Conservation (phyloP, 345 rosid species). For the Theobroma cacao region DNA sequence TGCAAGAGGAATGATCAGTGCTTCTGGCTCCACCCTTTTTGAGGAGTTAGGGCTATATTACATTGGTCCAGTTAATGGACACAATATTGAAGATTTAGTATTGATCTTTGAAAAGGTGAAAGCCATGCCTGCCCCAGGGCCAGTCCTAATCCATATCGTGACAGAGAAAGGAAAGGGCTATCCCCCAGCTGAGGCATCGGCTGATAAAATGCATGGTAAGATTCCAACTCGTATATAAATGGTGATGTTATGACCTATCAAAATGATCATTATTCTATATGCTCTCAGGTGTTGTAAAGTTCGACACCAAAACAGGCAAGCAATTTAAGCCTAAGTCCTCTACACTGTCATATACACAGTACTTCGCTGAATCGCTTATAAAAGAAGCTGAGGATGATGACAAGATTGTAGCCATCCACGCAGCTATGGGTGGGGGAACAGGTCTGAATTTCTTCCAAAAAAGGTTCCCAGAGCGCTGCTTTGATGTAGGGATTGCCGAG, state of each 20-base stretch:
- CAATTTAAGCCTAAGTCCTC: constrained; percentile 54
- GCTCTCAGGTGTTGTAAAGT: constrained; percentile 61
- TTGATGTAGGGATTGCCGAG: constrained; percentile 76
- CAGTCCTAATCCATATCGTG: constrained; percentile 63
- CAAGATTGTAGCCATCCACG: constrained; percentile 68
- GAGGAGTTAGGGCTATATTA: constrained; percentile 69
- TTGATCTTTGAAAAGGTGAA: constrained; percentile 55
- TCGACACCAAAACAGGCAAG: constrained; percentile 57
- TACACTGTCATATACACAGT: constrained; percentile 56
- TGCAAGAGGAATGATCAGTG: constrained; percentile 64
- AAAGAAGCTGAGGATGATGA: constrained; percentile 63
- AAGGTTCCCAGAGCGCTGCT: constrained; percentile 70
- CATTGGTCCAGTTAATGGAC: constrained; percentile 70
- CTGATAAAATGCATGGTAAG: constrained; percentile 73
- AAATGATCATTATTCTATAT: constrained; percentile 13
- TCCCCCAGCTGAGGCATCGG: constrained; percentile 73
- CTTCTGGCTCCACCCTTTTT: constrained; percentile 56
- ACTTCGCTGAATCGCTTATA: constrained; percentile 64
- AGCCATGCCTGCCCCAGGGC: constrained; percentile 72
- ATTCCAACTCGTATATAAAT: not conserved
- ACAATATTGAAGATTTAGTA: constrained; percentile 62
- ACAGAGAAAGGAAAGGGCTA: constrained; percentile 82
- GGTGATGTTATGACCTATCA: not conserved
- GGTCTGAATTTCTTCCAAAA: constrained; percentile 73
- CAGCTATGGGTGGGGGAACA: constrained; percentile 86